These are phyloP conservation scores for Coemansia sp. DNA, from an alignment of 192 early-diverging fungal species.

Conservation along the genomic window DNA sequence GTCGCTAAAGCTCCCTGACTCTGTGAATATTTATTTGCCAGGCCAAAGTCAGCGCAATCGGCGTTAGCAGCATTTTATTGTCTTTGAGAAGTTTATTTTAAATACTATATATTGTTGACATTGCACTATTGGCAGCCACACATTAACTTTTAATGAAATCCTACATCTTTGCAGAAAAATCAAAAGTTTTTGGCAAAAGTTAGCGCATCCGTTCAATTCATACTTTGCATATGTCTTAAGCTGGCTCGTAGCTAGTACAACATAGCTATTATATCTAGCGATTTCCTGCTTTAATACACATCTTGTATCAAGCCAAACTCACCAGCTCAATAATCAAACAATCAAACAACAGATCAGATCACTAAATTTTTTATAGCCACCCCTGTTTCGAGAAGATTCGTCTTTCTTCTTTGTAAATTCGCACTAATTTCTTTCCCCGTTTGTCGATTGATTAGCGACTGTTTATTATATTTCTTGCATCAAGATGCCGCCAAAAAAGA, in stretches of 20 bases:
- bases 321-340: not conserved
- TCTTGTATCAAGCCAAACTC: not conserved
- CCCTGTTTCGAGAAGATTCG: not conserved
- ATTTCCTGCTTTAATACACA: not conserved
- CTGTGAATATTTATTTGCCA: constrained; percentile 34
- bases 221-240: not conserved
- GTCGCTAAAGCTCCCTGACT: constrained; percentile 21
- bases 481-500: constrained; percentile 78
- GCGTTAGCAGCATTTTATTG: no score
- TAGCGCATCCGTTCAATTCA: no score
- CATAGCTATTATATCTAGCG: not conserved
- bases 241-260: not conserved
- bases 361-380: no score
- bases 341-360: not conserved
- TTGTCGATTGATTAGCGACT: not conserved
- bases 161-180: not conserved
- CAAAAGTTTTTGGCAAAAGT: no score
- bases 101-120: no score
- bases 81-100: no score
- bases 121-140: not conserved
- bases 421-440: not conserved
- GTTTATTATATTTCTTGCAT: constrained; percentile 7
- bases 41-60: not conserved
- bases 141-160: not conserved
- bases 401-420: not conserved